Evolutionary conservation across 1,139 yeast species (phyloP), one percentile per base, ranked within the genome.

Genomic region (Scheffersomyces quercinus): DNA sequence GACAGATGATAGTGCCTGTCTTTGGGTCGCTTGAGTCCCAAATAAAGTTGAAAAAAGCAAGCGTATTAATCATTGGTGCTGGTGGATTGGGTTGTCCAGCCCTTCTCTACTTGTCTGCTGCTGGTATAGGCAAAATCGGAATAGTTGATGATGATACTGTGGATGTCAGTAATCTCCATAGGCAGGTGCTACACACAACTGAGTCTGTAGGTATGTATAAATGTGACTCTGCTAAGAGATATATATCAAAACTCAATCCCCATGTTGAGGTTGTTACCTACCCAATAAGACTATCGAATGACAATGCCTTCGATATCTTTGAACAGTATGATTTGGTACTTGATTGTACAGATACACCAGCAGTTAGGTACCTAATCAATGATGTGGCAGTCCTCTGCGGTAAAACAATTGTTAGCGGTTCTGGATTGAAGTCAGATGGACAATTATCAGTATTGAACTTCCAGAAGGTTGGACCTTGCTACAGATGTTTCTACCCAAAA

Each of bases 71-170:
- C 0, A 76, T 95, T 7, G 99, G 99, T 1, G 97, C 97, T 0
- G 99, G 99, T 10, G 99, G 99, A 0, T 73, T 95, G 9, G 99
- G 99, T 0, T 86, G 96, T 52, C 98, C 99, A 0, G 95, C 95
- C 0, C 65, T 93, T 39, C 76, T 88, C 33, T 95, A 95, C 58
- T 67, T 95, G 3, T 83, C 85, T 0, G 97, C 95, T 0, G 87
- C 96, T 0, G 99, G 99, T 2, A 69, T 93, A 3, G 98, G 98
- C 1, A 64, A 68, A 2, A 73, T 93, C 26, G 97, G 97, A 4
- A 86, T 95, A 14, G 84, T 90, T 1, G 99, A 95, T 64, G 81
- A 83, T 55, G 99, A 95, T 63, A 61, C 65, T 0, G 97, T 95
- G 0, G 98, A 91, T 52, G 66, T 70, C 1, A 86, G 96, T 9